Evolutionary conservation across 345 rosid species (phyloP), one percentile per base, ranked within the genome.

Genomic region (Syzygium aqueum): DNA sequence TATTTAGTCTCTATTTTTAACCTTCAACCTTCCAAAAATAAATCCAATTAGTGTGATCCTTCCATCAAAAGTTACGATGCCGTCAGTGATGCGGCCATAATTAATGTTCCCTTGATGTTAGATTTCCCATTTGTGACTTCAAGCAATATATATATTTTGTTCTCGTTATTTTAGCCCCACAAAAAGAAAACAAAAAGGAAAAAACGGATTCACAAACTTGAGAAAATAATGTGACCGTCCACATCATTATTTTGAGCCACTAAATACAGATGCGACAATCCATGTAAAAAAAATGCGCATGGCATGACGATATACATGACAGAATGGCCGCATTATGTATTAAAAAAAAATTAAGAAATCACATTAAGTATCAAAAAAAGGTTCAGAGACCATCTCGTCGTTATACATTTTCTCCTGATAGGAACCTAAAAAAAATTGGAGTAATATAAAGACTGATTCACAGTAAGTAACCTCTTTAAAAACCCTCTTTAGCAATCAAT

Each of bases 211-310:
- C 2, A 57, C 7, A 57, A 5, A 57, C 28, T 57, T 5, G 3
- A 57, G 30, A 25, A 25, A 43, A 1, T 43, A 43, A 43, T 2
- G 28, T 10, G 65, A 57, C 28, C 0, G 11, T 11, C 12, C 28
- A 57, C 15, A 1, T 25, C 11, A 25, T 57, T 11, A 25, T 11
- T 25, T 25, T 11, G 28, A 57, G 3, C 30, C 0, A 25, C 3
- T 57, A 5, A 11, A 57, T 11, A 25, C 0, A 2, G 3, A 57
- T 1, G 3, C 0, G 0, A 61, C 8, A 13, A 61, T 61, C 8
- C 33, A 61, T 3, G 8, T 27, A 0, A 56, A 5, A 13, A n/a
- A 61, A 61, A 8, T n/a, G 30, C 65, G 5, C 33, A 0, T n/a
- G 15, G 17, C 33, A 5, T n/a, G 7, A 61, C 1, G 1, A n/a